Conservation (phyloP, 2,329 filamentous ascomycete genomes). For the Rosellinia necatrix region DNA sequence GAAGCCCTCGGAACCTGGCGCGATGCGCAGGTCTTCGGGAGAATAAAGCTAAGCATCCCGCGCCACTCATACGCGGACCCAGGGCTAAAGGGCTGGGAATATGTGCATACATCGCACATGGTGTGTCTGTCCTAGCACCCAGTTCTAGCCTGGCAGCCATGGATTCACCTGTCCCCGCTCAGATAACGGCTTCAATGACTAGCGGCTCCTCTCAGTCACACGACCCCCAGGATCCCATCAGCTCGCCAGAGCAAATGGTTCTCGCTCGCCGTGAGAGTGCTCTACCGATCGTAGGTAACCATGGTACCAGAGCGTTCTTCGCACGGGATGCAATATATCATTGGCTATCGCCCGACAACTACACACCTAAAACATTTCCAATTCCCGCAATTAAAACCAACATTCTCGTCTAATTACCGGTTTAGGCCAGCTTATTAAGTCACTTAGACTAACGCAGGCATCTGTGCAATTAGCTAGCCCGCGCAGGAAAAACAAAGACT, state of each 20-base stretch:
- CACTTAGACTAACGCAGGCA: no score
- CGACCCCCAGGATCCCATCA: background rate
- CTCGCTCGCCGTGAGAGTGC: constrained; percentile 1
- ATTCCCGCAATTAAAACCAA: no score
- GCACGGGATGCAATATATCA: no score
- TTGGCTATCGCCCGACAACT: no score
- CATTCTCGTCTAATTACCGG: no score
- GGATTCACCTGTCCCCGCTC: background rate
- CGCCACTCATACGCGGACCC: background rate
- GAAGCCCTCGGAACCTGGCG: background rate
- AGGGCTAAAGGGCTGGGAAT: background rate
- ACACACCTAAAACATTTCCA: no score
- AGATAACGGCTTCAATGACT: constrained; percentile 15
- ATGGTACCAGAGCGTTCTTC: no score
- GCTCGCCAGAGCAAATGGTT: background rate
- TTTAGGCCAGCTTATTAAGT: no score
- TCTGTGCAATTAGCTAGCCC: no score
- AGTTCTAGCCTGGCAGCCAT: background rate
- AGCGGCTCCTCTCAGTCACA: background rate
- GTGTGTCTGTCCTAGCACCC: no score
- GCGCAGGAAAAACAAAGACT: constrained; percentile 1
- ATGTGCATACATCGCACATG: no score
- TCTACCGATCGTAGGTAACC: background rate
- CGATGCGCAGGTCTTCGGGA: background rate
- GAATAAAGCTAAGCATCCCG: background rate